Percentiles rank a stretch among this genome's conserved stretches.
These are phyloP conservation scores for Saccharomycopsis fodiens DNA, from an alignment of 805 yeast species.

Conservation along the genomic window DNA sequence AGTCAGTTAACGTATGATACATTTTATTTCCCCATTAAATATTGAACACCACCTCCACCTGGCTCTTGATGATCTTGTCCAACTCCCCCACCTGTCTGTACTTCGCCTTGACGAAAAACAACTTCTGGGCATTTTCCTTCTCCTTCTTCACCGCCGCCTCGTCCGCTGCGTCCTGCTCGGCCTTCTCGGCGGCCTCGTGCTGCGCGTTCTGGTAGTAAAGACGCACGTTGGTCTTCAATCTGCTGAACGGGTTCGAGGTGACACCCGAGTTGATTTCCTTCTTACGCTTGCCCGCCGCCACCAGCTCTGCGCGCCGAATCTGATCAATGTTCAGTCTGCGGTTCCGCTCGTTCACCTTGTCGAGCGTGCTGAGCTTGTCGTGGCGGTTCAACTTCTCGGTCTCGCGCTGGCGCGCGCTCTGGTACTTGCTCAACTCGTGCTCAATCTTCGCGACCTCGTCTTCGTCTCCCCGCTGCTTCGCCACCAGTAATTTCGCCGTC, in stretches of 20 bases:
- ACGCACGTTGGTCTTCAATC: constrained; percentile 82
- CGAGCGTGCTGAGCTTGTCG: constrained; percentile 38
- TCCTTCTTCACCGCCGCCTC: constrained; percentile 35
- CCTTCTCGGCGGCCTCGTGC: constrained; percentile 51
- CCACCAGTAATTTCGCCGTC: constrained; percentile 68
- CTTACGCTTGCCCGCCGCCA: constrained; percentile 49
- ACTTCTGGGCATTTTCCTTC: constrained; percentile 32
- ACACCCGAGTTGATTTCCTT: constrained; percentile 29
- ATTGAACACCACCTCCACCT: constrained; percentile 6
- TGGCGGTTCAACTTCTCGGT: constrained; percentile 29
- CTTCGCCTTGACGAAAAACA: constrained; percentile 39
- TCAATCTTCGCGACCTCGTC: constrained; percentile 40
- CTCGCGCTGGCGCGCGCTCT: constrained; percentile 30
- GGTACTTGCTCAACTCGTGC: constrained; percentile 36
- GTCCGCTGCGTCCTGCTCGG: constrained; percentile 42
- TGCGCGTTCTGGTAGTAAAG: constrained; percentile 60
- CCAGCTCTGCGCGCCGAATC: constrained; percentile 72
- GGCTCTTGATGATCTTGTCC: constrained; percentile 36
- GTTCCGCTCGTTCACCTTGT: constrained; percentile 77
- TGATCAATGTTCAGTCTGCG: constrained; percentile 70
- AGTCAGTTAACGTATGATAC: too few species aligned
- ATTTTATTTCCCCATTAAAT: neutral
- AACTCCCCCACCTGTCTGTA: constrained; percentile 53
- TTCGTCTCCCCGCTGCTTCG: constrained; percentile 49
- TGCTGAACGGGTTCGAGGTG: constrained; percentile 71